Base-by-base conservation (phyloP, 768 basidiomycete genomes). In the Suillus cothurnatus region DNA sequence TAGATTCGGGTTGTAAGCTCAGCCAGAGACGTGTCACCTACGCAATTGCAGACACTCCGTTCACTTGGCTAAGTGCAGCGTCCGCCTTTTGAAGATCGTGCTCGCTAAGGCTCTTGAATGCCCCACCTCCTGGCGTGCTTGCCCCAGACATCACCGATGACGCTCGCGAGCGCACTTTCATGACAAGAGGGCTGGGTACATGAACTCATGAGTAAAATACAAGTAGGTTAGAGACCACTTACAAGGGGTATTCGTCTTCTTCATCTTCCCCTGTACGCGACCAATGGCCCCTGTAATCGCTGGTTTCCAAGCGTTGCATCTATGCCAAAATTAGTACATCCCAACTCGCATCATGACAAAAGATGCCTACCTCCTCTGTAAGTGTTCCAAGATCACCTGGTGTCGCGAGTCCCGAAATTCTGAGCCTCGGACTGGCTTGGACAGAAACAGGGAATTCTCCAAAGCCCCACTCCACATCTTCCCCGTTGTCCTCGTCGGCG, bases 381-480 rank as follows among this genome's bases (percentile, higher is more conserved):
- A 95, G 80, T 32, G 95, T 97, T 21, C 92, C 95, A 67, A 97
- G 84, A 80, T 97, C 95, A 8, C 95, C 95, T 0, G 97, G 97
- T 1, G 97, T 99, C 71, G 93, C 93, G 64, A 86, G 79, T 4
- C 97, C 97, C 14, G 80, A 71, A 72, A 78, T 82, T 67, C 88
- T 85, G 79, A 93, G 84, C 70, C 91, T 84, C 23, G 97, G 97
- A 75, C 92, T 94, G 2, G 93, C 91, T 39, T 97, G 97, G 65
- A 91, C 90, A 66, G 90, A 92, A 39, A 59, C 38, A 6, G 57
- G 57, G 57, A 59, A 59, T 26, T 59, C 57, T 21, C 57, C 57
- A 12, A 59, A 59, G 14, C 57, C 57, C 57, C 73, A 75, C 12
- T 69, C 72, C 23, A 59, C 31, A 4, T 83, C 81, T 56, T 82